Percentiles rank a stretch among this genome's conserved stretches.
Evolutionary conservation across 306 rosid species (phyloP).

Genomic region (Chamaecrista fasciculata): DNA sequence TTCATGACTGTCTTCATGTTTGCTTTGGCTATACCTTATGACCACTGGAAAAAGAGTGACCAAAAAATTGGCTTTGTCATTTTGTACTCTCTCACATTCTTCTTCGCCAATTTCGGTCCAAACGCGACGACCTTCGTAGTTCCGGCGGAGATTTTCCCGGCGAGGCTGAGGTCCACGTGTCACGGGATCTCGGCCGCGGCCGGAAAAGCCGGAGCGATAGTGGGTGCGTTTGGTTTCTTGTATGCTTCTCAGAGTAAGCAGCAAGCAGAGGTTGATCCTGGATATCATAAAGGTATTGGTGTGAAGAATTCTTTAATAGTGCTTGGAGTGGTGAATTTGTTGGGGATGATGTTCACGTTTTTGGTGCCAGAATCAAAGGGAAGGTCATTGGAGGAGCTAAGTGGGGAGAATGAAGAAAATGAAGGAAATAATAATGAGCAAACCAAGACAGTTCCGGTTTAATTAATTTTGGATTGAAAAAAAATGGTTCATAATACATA

Average conservation of each 20-base stretch:
- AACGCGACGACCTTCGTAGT: not conserved
- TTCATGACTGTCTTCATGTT: not conserved
- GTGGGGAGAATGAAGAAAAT: not conserved
- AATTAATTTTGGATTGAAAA: too few relatives aligned
- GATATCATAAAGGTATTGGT: not conserved
- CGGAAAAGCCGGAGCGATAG: not conserved
- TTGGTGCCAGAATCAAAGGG: not conserved
- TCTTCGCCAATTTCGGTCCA: not conserved
- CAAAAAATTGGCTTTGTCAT: not conserved
- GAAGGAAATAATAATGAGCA: not conserved
- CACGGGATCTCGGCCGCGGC: not conserved
- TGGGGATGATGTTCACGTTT: not conserved
- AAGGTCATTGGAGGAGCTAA: not conserved
- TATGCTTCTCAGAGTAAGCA: not conserved
- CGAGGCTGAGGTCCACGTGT: not conserved
- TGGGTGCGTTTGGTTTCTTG: not conserved
- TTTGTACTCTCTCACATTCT: not conserved
- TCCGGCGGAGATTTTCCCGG: not conserved
- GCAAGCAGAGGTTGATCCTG: not conserved
- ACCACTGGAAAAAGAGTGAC: not conserved
- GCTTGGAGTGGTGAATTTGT: not conserved
- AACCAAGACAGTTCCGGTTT: not conserved
- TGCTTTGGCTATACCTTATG: not conserved
- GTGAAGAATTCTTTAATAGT: not conserved
- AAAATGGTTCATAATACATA: too few relatives aligned